Conservation (phyloP, 1,139 yeast genomes). For the Ogataea hybrid region DNA sequence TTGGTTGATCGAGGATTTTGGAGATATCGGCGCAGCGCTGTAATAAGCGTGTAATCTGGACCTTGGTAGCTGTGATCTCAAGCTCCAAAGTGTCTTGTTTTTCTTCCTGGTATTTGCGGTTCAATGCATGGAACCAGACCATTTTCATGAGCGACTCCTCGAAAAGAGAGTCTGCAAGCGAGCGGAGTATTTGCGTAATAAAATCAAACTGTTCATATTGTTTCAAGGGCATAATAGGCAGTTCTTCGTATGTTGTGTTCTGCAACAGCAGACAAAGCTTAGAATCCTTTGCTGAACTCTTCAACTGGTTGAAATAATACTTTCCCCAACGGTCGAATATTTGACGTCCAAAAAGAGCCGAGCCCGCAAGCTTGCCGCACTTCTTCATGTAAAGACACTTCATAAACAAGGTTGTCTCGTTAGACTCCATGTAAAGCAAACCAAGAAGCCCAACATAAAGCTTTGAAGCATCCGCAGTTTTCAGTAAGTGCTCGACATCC, state of each 20-base stretch:
- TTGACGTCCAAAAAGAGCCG: conserved; percentile 6
- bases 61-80: conserved; percentile 13
- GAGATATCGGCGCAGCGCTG: background rate
- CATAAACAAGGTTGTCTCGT: conserved; percentile 17
- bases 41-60: conserved; percentile 9
- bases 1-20: background rate
- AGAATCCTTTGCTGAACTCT: background rate
- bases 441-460: conserved; percentile 5
- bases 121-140: conserved; percentile 16
- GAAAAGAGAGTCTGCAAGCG: conserved; percentile 13
- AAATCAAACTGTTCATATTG: conserved; percentile 1
- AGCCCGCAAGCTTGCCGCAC: conserved; percentile 11
- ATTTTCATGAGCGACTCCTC: conserved; percentile 16
- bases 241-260: background rate
- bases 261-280: background rate
- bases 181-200: conserved; percentile 11
- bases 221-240: background rate
- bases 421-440: conserved; percentile 9
- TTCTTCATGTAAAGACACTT: conserved; percentile 21
- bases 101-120: conserved; percentile 10
- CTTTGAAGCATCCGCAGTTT: background rate
- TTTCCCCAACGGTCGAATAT: conserved; percentile 18
- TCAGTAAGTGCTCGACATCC: background rate
- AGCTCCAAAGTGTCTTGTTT: conserved; percentile 8
- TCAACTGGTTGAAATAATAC: conserved; percentile 14